Conservation (phyloP, 441 rosid genomes). For the Raphanus hybrid region DNA sequence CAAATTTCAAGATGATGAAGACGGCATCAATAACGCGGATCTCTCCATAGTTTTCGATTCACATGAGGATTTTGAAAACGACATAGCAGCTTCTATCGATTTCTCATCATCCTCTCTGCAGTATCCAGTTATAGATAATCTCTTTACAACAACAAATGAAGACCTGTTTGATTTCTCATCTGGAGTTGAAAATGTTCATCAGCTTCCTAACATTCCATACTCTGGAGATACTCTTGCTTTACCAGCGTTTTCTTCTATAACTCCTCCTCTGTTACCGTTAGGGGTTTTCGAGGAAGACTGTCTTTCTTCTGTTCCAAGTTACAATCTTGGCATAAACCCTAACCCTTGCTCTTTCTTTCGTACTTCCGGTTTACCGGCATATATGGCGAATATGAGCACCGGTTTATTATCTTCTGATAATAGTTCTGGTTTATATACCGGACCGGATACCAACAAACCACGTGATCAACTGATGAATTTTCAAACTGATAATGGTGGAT, state of each 20-base stretch:
- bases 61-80: slow-evolving; percentile 64
- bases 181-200: slow-evolving; percentile 42
- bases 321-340: slow-evolving; percentile 55
- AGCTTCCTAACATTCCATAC: slow-evolving; percentile 28
- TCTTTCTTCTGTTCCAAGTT: slow-evolving; percentile 70
- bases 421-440: slow-evolving; percentile 46
- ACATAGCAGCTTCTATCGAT: slow-evolving; percentile 76
- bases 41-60: slow-evolving; percentile 59
- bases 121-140: slow-evolving; percentile 52
- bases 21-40: slow-evolving; percentile 39
- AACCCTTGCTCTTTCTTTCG: slow-evolving; percentile 55
- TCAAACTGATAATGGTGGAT: slow-evolving; percentile 64
- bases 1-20: slow-evolving; percentile 31
- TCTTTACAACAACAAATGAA: slow-evolving; percentile 44
- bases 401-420: slow-evolving; percentile 53
- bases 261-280: slow-evolving; percentile 37
- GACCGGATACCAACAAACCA: slow-evolving; percentile 55
- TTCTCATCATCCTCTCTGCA: slow-evolving; percentile 62
- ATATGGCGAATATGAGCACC: slow-evolving; percentile 48
- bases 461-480: slow-evolving; percentile 51
- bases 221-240: slow-evolving; percentile 22
- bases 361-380: slow-evolving; percentile 44
- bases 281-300: slow-evolving; percentile 69
- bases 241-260: slow-evolving; percentile 36
- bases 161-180: slow-evolving; percentile 62